Conservation (phyloP, 441 rosid species). For the Pelargonium cotyledonis region DNA sequence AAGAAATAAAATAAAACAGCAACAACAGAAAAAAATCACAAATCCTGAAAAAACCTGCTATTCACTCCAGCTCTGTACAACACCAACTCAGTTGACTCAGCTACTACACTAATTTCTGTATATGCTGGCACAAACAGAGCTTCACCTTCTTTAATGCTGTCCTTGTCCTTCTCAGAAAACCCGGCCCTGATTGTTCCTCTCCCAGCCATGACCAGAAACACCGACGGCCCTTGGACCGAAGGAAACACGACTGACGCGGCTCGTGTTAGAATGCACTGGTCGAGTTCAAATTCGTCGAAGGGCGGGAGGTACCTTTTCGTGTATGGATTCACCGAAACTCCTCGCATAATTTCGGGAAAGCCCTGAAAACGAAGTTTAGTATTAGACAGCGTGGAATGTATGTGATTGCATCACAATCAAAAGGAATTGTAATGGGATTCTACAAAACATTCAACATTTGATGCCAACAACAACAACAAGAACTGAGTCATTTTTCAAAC, state of each 20-base stretch:
- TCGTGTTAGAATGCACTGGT: slow-evolving; percentile 31
- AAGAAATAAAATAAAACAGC: no score
- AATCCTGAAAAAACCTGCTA: slow-evolving; percentile 34
- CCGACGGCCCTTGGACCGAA: slow-evolving; percentile 32
- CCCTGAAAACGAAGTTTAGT: slow-evolving; percentile 21
- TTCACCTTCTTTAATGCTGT: slow-evolving; percentile 30
- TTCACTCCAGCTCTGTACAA: slow-evolving; percentile 45
- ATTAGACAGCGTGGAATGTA: neutral
- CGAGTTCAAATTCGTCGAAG: slow-evolving; percentile 50
- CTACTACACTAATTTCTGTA: slow-evolving; percentile 26
- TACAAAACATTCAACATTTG: no score
- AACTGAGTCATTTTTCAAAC: no score
- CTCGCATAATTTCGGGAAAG: slow-evolving; percentile 38
- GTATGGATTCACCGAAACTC: slow-evolving; percentile 29
- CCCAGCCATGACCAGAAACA: slow-evolving; percentile 31
- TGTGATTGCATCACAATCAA: neutral
- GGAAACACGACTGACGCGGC: slow-evolving; percentile 33
- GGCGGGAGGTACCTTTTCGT: slow-evolving; percentile 41
- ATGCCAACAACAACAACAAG: no score
- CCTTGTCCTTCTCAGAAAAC: slow-evolving; percentile 11
- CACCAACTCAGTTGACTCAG: slow-evolving; percentile 27
- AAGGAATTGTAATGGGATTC: neutral
- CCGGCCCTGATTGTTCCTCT: slow-evolving; percentile 26
- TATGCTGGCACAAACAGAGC: slow-evolving; percentile 40
- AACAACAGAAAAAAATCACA: slow-evolving; percentile 9